phyloP scores from a whole-genome alignment of 2,329 filamentous ascomycete genomes.

The Chaetomiaceae sp. region DNA sequence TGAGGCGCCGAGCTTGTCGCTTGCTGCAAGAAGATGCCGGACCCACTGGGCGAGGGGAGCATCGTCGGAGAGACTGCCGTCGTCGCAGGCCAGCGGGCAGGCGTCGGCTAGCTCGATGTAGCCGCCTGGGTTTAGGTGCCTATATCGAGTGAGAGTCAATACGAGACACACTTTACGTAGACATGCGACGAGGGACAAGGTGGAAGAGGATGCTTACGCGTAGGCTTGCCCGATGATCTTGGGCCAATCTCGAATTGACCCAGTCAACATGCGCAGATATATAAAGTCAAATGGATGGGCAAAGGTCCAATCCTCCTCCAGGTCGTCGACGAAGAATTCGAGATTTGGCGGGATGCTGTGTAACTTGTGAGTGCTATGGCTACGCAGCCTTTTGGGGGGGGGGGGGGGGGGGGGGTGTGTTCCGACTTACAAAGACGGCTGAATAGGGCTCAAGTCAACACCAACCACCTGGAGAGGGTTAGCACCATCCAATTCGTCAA shows the following conservation, averaged over 20 bases:
- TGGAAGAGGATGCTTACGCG: slow-evolving; percentile 2
- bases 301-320: slow-evolving; percentile 29
- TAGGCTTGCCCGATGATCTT: slow-evolving; percentile 24
- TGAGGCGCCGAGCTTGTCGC: slow-evolving; percentile 5
- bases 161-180: slow-evolving; percentile 30
- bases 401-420: too few species aligned
- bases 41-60: slow-evolving; percentile 19
- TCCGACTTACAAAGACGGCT: slow-evolving; percentile 28
- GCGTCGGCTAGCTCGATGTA: slow-evolving; percentile 11
- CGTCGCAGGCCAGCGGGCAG: slow-evolving; percentile 31
- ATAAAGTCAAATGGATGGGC: slow-evolving; percentile 30
- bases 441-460: slow-evolving; percentile 35
- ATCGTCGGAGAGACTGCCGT: slow-evolving; percentile 29
- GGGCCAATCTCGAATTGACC: slow-evolving; percentile 28
- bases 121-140: slow-evolving; percentile 23
- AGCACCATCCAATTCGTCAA: neutral
- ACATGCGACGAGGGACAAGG: neutral
- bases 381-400: too few species aligned
- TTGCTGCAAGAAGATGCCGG: slow-evolving; percentile 8
- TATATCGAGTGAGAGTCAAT: slow-evolving; percentile 25
- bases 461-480: slow-evolving; percentile 28
- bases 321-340: slow-evolving; percentile 30
- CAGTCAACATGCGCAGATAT: slow-evolving; percentile 28
- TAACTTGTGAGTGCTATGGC: neutral
- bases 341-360: slow-evolving; percentile 27